Evolutionary conservation across 2,329 filamentous ascomycete genomes (phyloP).

Genomic region (Ophiostoma sp.): DNA sequence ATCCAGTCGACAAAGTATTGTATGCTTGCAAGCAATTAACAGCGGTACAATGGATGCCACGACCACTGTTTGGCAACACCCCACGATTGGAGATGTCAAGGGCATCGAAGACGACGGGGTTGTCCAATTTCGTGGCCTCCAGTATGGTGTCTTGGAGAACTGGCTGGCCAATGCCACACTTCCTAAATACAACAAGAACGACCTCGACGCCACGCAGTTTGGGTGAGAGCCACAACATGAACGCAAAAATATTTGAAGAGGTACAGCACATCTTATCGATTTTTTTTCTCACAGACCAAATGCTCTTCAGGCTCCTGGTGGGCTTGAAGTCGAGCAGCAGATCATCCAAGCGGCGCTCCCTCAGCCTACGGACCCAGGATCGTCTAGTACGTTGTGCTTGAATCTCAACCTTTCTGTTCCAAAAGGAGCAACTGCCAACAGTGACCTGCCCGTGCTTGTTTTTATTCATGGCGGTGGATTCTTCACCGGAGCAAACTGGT

Average conservation of each 20-base stretch:
- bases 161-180: background rate
- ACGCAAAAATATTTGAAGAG: too few species aligned
- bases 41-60: background rate
- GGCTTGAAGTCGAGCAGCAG: background rate
- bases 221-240: background rate
- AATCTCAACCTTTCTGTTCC: background rate
- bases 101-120: background rate
- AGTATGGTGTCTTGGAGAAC: background rate
- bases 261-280: background rate
- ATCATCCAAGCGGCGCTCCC: background rate
- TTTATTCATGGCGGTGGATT: background rate
- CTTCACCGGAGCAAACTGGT: background rate
- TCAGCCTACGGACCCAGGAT: background rate
- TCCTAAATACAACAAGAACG: background rate
- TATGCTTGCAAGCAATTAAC: background rate
- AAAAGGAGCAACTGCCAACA: background rate
- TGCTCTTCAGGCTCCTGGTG: background rate
- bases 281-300: background rate
- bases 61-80: background rate
- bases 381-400: background rate
- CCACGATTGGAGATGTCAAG: background rate
- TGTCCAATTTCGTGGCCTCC: background rate
- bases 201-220: background rate
- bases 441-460: background rate
- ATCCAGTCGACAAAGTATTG: too few species aligned